Evolutionary conservation across 2,329 filamentous ascomycete genomes (phyloP).

Genomic region (Davidsoniella virescens): DNA sequence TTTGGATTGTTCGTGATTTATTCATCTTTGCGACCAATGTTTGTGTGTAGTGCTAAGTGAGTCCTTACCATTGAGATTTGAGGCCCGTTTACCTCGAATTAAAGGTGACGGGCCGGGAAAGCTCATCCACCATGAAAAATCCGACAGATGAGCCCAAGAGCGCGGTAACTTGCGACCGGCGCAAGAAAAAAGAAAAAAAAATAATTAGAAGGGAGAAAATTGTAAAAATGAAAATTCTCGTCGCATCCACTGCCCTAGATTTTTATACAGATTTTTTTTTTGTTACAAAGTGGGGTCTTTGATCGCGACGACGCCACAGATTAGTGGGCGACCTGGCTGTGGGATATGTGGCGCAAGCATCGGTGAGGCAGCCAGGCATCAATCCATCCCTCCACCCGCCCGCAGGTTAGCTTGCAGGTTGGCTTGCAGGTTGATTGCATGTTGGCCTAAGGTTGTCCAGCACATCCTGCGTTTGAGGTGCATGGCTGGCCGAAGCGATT

Average conservation of each 20-base stretch:
- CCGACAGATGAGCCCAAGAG: constrained; percentile 1
- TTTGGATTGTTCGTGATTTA: constrained; percentile 43
- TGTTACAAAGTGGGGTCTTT: constrained; percentile 11
- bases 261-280: constrained; percentile 4
- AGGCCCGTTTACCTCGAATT: constrained; percentile 4
- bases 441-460: neutral
- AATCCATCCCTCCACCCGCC: neutral
- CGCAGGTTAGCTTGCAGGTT: neutral
- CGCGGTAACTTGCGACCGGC: neutral
- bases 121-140: constrained; percentile 2
- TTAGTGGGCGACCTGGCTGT: neutral
- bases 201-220: neutral
- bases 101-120: constrained; percentile 3
- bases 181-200: too few species aligned
- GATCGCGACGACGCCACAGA: constrained; percentile 1
- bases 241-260: constrained; percentile 5
- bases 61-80: constrained; percentile 5
- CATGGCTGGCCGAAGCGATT: constrained; percentile 9
- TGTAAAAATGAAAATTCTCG: constrained; percentile 9
- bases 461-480: constrained; percentile 5
- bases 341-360: neutral
- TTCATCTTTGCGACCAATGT: constrained; percentile 19
- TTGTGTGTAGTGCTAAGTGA: neutral
- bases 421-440: neutral
- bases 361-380: constrained; percentile 9